Conservation (phyloP, 1,284 basidiomycete species). For the Naganishia sp. region DNA sequence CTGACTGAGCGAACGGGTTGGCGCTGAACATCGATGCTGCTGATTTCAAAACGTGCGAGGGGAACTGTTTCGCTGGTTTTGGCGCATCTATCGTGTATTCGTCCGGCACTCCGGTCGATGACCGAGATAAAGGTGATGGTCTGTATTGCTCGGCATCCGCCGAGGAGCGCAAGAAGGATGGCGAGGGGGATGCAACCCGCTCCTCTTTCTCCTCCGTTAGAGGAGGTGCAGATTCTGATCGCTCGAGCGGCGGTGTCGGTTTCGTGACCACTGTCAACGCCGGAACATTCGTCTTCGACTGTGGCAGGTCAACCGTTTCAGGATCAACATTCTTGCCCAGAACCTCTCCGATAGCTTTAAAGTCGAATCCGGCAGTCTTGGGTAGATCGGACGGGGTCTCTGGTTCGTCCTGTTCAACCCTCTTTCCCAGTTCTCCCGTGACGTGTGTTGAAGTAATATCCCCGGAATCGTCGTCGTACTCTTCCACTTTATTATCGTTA, state of each 20-base stretch:
- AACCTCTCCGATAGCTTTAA: conserved; percentile 51
- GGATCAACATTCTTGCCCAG: conserved; percentile 54
- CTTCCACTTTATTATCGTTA: conserved; percentile 29
- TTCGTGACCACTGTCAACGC: not conserved
- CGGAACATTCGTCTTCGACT: conserved; percentile 27
- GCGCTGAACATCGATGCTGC: conserved; percentile 28
- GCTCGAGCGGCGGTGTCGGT: conserved; percentile 34
- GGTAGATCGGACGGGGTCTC: conserved; percentile 36
- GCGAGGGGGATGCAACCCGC: not conserved
- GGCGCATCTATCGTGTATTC: not conserved
- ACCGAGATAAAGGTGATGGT: conserved; percentile 18
- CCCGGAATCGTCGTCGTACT: conserved; percentile 41
- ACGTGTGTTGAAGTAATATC: conserved; percentile 10
- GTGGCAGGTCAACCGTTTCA: conserved; percentile 36
- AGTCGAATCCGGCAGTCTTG: conserved; percentile 54
- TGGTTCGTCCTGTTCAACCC: conserved; percentile 11
- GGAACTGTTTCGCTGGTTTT: conserved; percentile 25
- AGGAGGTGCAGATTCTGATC: conserved; percentile 41
- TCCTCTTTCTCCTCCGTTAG: not conserved
- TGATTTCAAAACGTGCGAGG: conserved; percentile 31
- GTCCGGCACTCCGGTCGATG: not conserved
- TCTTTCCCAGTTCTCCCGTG: conserved; percentile 9
- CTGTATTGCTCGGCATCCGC: conserved; percentile 12
- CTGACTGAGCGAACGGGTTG: conserved; percentile 5
- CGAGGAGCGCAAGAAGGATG: conserved; percentile 5